phyloP scores from a whole-genome alignment of 176 grass and related monocot genomes.

The Elymus sibiricus region DNA sequence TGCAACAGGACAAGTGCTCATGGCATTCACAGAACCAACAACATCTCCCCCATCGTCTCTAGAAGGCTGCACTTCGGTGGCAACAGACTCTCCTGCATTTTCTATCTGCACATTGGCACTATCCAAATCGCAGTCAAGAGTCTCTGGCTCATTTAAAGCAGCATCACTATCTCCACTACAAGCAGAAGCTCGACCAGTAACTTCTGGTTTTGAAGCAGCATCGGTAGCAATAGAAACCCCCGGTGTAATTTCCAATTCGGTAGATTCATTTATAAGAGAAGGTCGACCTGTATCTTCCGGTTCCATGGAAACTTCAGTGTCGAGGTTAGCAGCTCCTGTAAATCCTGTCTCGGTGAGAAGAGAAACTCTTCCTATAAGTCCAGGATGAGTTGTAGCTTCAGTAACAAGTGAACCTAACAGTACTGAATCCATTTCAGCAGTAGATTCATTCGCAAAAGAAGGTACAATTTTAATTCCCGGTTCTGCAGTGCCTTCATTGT shows the following conservation, averaged over 20 bases:
- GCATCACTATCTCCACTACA: background rate
- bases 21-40: conserved; percentile 18
- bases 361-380: conserved; percentile 1
- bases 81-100: conserved; percentile 22
- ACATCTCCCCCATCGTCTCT: background rate
- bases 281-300: background rate
- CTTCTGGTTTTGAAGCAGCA: background rate
- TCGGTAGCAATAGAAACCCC: background rate
- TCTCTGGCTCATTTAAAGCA: conserved; percentile 11
- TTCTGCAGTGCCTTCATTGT: background rate
- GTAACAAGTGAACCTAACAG: background rate
- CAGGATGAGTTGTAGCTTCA: conserved; percentile 3
- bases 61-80: background rate
- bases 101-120: background rate
- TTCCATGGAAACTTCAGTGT: background rate
- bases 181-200: background rate
- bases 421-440: background rate
- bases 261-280: conserved; percentile 25
- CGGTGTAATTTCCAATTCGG: conserved; percentile 4
- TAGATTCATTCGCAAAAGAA: conserved; percentile 20
- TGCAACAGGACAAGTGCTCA: conserved; percentile 7
- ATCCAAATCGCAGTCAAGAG: conserved; percentile 11
- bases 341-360: background rate
- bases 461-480: background rate
- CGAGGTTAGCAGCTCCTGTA: background rate